These are phyloP conservation scores for Leersia perrieri DNA, from an alignment of 176 grass and related monocot species.

Conservation along the genomic window DNA sequence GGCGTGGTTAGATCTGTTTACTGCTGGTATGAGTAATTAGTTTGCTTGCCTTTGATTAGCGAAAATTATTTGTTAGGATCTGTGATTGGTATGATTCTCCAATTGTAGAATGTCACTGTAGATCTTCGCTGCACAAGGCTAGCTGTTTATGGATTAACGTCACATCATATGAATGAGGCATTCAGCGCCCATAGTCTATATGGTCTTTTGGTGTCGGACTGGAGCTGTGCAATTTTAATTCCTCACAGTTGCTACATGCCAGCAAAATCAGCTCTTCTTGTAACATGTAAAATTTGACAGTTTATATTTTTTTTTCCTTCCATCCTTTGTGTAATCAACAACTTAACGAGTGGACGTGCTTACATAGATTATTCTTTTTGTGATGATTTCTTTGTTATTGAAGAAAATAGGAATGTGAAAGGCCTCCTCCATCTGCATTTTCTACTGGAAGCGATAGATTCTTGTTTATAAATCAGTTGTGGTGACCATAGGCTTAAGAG, in stretches of 20 bases:
- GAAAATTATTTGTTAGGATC: neutral
- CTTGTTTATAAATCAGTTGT: neutral
- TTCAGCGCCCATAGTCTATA: neutral
- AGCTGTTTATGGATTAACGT: neutral
- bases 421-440: neutral
- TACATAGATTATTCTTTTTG: neutral
- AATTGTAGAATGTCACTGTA: neutral
- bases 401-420: neutral
- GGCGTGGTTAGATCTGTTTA: neutral
- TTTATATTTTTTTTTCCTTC: too few species aligned
- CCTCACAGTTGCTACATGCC: neutral
- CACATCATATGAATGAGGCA: too few species aligned
- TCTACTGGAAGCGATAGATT: neutral
- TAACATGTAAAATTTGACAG: neutral
- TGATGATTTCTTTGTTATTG: neutral
- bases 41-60: neutral
- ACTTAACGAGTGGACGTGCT: neutral
- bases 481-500: neutral
- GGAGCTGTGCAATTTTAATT: neutral
- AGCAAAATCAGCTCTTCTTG: neutral
- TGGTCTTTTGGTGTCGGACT: too few species aligned
- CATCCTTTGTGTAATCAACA: neutral
- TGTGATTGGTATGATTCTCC: neutral
- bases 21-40: neutral
- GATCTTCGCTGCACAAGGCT: neutral